Evolutionary conservation across 164 flowering plant species (phyloP).

Genomic region (Santalum album): DNA sequence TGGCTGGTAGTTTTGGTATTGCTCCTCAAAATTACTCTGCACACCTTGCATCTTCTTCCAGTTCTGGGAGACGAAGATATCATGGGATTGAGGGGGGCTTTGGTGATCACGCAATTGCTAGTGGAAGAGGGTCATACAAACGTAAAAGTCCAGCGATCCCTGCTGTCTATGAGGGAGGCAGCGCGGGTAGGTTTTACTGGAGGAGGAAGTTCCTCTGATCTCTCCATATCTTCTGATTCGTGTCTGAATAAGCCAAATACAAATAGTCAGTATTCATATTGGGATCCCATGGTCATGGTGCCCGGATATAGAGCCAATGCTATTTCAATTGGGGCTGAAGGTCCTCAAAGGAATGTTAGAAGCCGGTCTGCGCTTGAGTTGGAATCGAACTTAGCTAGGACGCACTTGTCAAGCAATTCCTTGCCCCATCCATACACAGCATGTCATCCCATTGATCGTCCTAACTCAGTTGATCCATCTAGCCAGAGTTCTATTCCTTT

Average conservation of each 20-base stretch:
- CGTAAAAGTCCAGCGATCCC: no score
- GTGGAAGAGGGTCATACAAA: slow-evolving; percentile 43
- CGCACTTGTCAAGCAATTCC: slow-evolving; percentile 28
- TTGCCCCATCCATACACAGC: slow-evolving; percentile 22
- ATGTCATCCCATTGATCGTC: slow-evolving; percentile 19
- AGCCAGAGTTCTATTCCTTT: slow-evolving; percentile 20
- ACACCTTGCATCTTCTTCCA: slow-evolving; percentile 34
- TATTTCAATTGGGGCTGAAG: slow-evolving; percentile 35
- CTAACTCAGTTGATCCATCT: slow-evolving; percentile 23
- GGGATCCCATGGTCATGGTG: slow-evolving; percentile 24
- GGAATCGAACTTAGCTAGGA: slow-evolving; percentile 30
- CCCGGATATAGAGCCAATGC: slow-evolving; percentile 28
- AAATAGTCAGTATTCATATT: slow-evolving; percentile 27
- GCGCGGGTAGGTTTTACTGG: slow-evolving; percentile 29
- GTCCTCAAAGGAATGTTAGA: slow-evolving; percentile 59
- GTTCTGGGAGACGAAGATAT: slow-evolving; percentile 21
- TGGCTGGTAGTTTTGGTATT: slow-evolving; percentile 20
- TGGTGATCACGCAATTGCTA: slow-evolving; percentile 26
- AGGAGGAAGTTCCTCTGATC: slow-evolving; percentile 29
- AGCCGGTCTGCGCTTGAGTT: slow-evolving; percentile 41
- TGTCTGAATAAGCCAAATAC: slow-evolving; percentile 35
- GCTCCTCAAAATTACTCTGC: slow-evolving; percentile 24
- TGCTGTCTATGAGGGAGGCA: slow-evolving; percentile 35
- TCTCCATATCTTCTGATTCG: slow-evolving; percentile 24
- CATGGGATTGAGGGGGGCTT: slow-evolving; percentile 26